These are phyloP conservation scores for Lepraria neglecta DNA, from an alignment of 495 filamentous ascomycete species.

Conservation along the genomic window DNA sequence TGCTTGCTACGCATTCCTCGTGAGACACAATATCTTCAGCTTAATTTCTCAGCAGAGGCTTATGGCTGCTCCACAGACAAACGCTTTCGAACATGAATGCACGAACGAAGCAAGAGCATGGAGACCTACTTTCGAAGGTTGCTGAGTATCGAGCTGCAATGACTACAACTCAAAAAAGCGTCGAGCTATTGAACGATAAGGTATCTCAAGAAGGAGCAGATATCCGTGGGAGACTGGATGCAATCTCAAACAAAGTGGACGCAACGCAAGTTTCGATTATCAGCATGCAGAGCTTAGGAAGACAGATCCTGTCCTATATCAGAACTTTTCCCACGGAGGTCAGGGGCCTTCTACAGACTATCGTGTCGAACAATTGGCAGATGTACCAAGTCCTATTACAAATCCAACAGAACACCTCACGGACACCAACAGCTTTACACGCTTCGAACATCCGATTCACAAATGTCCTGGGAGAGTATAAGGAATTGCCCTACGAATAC, in stretches of 20 bases:
- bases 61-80: slow-evolving; percentile 9
- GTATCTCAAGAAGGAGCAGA: not conserved
- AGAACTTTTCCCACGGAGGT: slow-evolving; percentile 25
- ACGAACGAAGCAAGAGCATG: slow-evolving; percentile 13
- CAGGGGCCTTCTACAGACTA: slow-evolving; percentile 15
- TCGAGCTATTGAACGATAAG: not conserved
- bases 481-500: slow-evolving; percentile 26
- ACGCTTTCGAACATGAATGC: slow-evolving; percentile 17
- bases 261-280: slow-evolving; percentile 7
- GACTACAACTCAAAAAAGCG: not conserved
- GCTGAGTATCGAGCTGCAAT: slow-evolving; percentile 4
- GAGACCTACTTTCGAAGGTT: slow-evolving; percentile 17
- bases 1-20: slow-evolving; percentile 27
- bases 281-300: slow-evolving; percentile 18
- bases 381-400: slow-evolving; percentile 25
- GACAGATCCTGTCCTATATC: slow-evolving; percentile 21
- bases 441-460: slow-evolving; percentile 29
- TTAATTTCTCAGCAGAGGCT: not conserved
- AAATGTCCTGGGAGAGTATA: slow-evolving; percentile 26
- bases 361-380: slow-evolving; percentile 25
- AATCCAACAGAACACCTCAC: slow-evolving; percentile 21
- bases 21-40: slow-evolving; percentile 8
- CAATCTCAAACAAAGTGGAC: slow-evolving; percentile 16
- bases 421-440: slow-evolving; percentile 11
- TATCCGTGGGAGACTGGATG: slow-evolving; percentile 5